Conservation (phyloP, 306 rosid species). For the Cucurbita argyrosperma region DNA sequence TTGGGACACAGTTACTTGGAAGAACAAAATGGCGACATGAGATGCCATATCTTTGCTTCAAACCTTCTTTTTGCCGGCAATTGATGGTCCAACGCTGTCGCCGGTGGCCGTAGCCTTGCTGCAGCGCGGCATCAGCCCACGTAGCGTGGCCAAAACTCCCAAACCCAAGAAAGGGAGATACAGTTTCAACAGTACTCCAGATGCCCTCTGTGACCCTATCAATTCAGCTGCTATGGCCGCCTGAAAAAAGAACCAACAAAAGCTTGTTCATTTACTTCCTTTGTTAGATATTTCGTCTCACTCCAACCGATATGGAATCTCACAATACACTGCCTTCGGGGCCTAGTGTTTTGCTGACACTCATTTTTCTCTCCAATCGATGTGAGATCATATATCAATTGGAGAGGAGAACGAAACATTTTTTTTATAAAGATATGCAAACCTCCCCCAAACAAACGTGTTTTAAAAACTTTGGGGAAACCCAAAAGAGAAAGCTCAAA, state of each 20-base stretch:
- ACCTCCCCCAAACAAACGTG: too few relatives aligned
- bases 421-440: too few relatives aligned
- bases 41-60: slow-evolving; percentile 6
- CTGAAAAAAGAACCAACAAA: slow-evolving; percentile 12
- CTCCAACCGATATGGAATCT: too few relatives aligned
- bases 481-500: too few relatives aligned
- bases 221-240: slow-evolving; percentile 41
- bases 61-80: slow-evolving; percentile 36
- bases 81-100: slow-evolving; percentile 17
- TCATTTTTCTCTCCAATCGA: too few relatives aligned
- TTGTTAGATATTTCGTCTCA: too few relatives aligned
- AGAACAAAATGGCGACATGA: background rate
- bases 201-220: slow-evolving; percentile 37
- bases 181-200: slow-evolving; percentile 29
- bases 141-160: slow-evolving; percentile 32
- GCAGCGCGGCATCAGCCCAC: slow-evolving; percentile 40
- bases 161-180: slow-evolving; percentile 45
- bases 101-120: slow-evolving; percentile 2
- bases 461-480: too few relatives aligned
- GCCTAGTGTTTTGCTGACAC: too few relatives aligned
- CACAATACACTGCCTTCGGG: too few relatives aligned
- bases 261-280: background rate
- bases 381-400: too few relatives aligned
- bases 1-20: too few relatives aligned
- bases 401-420: too few relatives aligned